Conservation (phyloP, 2,329 filamentous ascomycete species). For the Blumeriella jaapii region DNA sequence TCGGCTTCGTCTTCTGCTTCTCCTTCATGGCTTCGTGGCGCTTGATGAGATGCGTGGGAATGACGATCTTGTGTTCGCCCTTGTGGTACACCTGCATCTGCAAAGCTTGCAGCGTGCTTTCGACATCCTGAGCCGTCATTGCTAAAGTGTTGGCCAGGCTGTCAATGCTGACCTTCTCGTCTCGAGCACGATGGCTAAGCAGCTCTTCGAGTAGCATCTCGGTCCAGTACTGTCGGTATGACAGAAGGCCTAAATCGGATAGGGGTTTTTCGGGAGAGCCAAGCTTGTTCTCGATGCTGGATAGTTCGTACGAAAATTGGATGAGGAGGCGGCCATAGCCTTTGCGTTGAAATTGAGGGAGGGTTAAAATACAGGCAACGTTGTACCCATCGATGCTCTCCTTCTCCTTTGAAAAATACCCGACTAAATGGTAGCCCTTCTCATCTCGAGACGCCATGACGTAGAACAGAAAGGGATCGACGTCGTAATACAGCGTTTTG, state of each 20-base stretch:
- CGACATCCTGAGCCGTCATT: constrained; percentile 96
- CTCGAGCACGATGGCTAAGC: constrained; percentile 56
- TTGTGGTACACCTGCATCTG: constrained; percentile 95
- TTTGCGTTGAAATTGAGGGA: constrained; percentile 92
- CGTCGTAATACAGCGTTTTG: constrained; percentile 97
- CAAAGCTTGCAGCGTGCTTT: constrained; percentile 85
- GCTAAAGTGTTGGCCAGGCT: constrained; percentile 66
- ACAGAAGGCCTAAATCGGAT: constrained; percentile 82
- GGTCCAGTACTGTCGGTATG: constrained; percentile 96
- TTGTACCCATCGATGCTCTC: constrained; percentile 96
- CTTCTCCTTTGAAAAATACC: constrained; percentile 99
- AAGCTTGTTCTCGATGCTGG: constrained; percentile 87
- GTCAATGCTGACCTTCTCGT: constrained; percentile 72
- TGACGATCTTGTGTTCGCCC: constrained; percentile 90
- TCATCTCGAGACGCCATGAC: constrained; percentile 89
- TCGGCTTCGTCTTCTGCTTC: constrained; percentile 69
- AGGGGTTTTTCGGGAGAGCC: constrained; percentile 95
- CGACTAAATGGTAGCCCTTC: constrained; percentile 87
- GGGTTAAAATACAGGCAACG: constrained; percentile 90
- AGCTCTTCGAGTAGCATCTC: constrained; percentile 85
- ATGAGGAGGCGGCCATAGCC: constrained; percentile 90
- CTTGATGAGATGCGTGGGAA: constrained; percentile 71
- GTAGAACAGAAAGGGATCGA: constrained; percentile 98
- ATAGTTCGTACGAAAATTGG: constrained; percentile 94
- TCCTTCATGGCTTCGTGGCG: constrained; percentile 55